phyloP scores from a whole-genome alignment of 2,329 filamentous ascomycete genomes.

The Apiospora aurea region DNA sequence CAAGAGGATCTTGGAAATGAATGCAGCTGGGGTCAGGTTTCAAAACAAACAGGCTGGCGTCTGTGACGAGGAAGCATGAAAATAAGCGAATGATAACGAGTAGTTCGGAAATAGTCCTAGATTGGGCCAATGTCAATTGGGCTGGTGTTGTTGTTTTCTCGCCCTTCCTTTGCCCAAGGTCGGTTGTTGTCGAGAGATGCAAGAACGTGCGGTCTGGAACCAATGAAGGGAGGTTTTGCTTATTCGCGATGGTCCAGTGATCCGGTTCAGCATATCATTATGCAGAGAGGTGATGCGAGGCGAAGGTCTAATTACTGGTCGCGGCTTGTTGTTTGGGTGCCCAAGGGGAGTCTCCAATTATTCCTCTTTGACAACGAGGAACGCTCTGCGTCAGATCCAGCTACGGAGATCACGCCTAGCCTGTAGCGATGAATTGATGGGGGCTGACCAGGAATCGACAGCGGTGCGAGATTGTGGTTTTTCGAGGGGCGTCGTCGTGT shows the following conservation, averaged over 20 bases:
- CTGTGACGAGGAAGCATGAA: not conserved
- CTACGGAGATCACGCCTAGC: slow-evolving; percentile 2
- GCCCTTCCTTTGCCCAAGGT: not conserved
- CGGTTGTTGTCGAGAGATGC: slow-evolving; percentile 13
- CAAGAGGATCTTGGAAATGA: not conserved
- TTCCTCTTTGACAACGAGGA: slow-evolving; percentile 6
- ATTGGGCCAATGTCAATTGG: slow-evolving; percentile 19
- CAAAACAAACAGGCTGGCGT: slow-evolving; percentile 10
- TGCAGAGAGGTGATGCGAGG: slow-evolving; percentile 23
- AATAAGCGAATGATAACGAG: slow-evolving; percentile 14
- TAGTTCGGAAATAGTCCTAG: slow-evolving; percentile 12
- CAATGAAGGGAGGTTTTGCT: slow-evolving; percentile 22
- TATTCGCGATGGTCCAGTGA: slow-evolving; percentile 26
- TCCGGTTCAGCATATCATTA: slow-evolving; percentile 24
- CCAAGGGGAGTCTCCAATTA: slow-evolving; percentile 13
- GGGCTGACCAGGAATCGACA: not conserved
- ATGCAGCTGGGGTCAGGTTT: slow-evolving; percentile 19
- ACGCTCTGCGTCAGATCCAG: slow-evolving; percentile 12
- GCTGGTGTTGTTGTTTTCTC: not conserved
- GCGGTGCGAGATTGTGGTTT: not conserved
- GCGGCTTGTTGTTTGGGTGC: slow-evolving; percentile 23
- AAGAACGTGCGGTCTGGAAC: slow-evolving; percentile 17
- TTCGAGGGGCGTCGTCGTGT: not conserved
- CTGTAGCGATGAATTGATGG: not conserved
- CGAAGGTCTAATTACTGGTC: slow-evolving; percentile 22